A percentile compares a stretch with the other conserved stretches of the same genome.
Conservation (phyloP, 2,329 filamentous ascomycete species). For the Cladosporium sphaerospermum region DNA sequence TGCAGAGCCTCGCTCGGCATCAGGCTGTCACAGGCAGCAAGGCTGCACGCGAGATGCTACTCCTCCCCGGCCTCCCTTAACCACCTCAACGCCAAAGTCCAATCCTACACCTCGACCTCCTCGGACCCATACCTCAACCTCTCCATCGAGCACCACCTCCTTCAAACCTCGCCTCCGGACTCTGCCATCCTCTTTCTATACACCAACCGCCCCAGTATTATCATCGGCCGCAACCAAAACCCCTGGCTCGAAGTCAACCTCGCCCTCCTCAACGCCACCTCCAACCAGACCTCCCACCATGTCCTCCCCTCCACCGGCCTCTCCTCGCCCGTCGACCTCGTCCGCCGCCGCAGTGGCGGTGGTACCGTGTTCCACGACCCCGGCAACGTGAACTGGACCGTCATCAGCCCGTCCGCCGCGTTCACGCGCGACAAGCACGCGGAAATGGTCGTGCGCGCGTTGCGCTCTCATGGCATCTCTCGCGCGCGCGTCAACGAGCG, state of each 20-base stretch:
- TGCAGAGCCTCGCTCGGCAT: conserved; percentile 18
- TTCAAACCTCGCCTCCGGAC: conserved; percentile 64
- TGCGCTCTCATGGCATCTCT: conserved; percentile 54
- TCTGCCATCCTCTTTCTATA: conserved; percentile 83
- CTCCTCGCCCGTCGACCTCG: conserved; percentile 52
- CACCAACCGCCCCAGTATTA: conserved; percentile 76
- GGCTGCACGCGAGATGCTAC: conserved; percentile 17
- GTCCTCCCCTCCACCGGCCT: conserved; percentile 3
- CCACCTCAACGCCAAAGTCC: conserved; percentile 27
- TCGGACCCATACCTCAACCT: conserved; percentile 82
- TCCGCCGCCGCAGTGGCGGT: conserved; percentile 80
- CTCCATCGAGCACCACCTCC: conserved; percentile 84
- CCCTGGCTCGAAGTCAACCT: conserved; percentile 91
- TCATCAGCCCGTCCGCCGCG: conserved; percentile 68
- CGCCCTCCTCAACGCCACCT: conserved; percentile 45
- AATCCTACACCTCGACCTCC: conserved; percentile 47
- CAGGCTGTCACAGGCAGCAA: conserved; percentile 10
- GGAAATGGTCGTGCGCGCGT: conserved; percentile 83
- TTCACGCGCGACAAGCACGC: conserved; percentile 87
- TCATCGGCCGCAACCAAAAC: conserved; percentile 95
- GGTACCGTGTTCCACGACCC: conserved; percentile 90
- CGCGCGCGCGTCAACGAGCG: conserved; percentile 74
- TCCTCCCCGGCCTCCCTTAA: conserved; percentile 19
- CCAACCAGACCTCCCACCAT: conserved; percentile 28
- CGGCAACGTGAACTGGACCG: conserved; percentile 91